These are phyloP conservation scores for Ochetophila trinervis DNA, from an alignment of 306 rosid species.

Conservation along the genomic window DNA sequence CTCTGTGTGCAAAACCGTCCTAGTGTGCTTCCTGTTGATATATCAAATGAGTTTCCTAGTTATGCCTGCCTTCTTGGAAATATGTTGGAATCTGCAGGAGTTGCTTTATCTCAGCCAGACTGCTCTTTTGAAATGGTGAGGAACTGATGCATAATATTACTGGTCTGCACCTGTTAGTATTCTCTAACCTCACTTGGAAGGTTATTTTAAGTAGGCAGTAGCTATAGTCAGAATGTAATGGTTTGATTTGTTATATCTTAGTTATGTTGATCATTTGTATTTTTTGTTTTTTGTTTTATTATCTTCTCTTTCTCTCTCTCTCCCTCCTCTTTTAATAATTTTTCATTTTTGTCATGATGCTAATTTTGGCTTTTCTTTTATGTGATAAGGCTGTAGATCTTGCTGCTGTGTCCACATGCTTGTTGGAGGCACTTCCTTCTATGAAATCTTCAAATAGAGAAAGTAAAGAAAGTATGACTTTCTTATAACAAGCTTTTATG, in stretches of 20 bases:
- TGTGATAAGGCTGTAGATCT: constrained; percentile 73
- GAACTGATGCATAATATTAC: constrained; percentile 18
- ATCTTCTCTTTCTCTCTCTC: background rate
- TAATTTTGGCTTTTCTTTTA: constrained; percentile 9
- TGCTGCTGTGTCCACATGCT: constrained; percentile 72
- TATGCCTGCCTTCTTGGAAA: constrained; percentile 97
- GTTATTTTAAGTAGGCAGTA: background rate
- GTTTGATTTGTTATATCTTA: background rate
- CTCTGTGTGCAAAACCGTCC: constrained; percentile 57
- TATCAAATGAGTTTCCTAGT: constrained; percentile 71
- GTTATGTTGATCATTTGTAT: background rate
- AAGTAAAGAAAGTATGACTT: constrained; percentile 51
- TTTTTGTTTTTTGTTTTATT: background rate
- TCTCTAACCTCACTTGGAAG: background rate
- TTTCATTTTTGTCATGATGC: background rate
- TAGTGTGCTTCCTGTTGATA: constrained; percentile 64
- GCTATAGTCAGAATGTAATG: background rate
- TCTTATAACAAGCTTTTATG: constrained; percentile 12
- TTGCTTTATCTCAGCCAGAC: constrained; percentile 71
- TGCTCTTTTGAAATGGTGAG: constrained; percentile 84
- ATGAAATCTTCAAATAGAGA: constrained; percentile 42
- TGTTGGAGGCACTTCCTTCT: constrained; percentile 81
- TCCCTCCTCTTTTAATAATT: background rate
- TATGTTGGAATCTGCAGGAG: constrained; percentile 73
- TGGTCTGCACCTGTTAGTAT: constrained; percentile 15